Evolutionary conservation across 495 filamentous ascomycete genomes (phyloP).

Genomic region (Geoglossum glabrum): DNA sequence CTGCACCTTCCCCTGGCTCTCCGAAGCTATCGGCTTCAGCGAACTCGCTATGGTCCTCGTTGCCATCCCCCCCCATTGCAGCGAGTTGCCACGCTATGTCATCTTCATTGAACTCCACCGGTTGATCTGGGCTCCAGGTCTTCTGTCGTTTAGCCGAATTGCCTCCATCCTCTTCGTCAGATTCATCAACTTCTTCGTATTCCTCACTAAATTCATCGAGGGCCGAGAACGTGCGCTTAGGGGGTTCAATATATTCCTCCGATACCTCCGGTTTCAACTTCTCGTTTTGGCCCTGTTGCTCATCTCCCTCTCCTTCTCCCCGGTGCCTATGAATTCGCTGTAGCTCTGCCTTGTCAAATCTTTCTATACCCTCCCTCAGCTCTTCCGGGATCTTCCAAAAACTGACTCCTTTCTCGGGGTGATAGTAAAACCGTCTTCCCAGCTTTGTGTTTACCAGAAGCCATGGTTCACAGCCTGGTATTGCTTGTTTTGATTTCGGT

Average conservation of each 20-base stretch:
- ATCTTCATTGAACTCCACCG: constrained; percentile 81
- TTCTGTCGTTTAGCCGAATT: constrained; percentile 44
- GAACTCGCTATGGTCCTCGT: constrained; percentile 36
- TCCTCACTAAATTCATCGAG: constrained; percentile 34
- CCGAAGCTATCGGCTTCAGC: constrained; percentile 54
- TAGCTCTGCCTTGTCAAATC: constrained; percentile 2
- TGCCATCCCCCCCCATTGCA: constrained; percentile 37
- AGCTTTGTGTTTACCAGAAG: constrained; percentile 77
- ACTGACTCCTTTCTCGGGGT: constrained; percentile 61
- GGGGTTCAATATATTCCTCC: not conserved
- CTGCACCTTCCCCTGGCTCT: constrained; percentile 50
- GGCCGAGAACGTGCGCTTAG: constrained; percentile 1
- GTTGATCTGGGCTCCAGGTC: constrained; percentile 24
- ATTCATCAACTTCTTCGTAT: constrained; percentile 79
- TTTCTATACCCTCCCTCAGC: constrained; percentile 22
- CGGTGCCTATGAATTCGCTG: constrained; percentile 1
- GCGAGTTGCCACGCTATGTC: constrained; percentile 87
- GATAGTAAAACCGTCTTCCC: constrained; percentile 74
- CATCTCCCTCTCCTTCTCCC: constrained; percentile 7
- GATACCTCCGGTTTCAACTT: constrained; percentile 4
- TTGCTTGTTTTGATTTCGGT: constrained; percentile 56
- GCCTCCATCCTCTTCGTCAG: constrained; percentile 35
- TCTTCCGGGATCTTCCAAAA: constrained; percentile 83
- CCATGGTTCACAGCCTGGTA: constrained; percentile 79
- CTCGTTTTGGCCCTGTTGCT: constrained; percentile 8